Percentiles rank a stretch among this genome's conserved stretches.
Evolutionary conservation across 805 yeast species (phyloP).

Genomic region (Vanderwaltozyma polyspora): DNA sequence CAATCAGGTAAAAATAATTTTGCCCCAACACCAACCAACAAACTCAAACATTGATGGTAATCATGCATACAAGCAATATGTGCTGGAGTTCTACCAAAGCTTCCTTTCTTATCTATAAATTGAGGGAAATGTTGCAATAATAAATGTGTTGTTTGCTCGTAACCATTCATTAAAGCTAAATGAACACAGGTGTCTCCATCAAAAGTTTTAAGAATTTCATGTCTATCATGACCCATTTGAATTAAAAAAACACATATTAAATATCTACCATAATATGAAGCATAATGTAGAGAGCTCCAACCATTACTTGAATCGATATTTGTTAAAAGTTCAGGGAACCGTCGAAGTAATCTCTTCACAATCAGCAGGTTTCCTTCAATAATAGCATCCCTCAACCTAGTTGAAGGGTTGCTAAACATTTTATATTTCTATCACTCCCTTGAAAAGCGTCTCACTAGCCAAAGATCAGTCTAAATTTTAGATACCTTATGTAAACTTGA

Average conservation of each 20-base stretch:
- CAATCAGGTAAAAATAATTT: slow-evolving; percentile 61
- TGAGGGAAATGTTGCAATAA: slow-evolving; percentile 54
- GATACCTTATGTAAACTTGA: too few relatives aligned
- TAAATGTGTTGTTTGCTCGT: slow-evolving; percentile 62
- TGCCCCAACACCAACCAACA: slow-evolving; percentile 66
- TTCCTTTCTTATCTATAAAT: slow-evolving; percentile 39
- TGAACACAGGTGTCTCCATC: slow-evolving; percentile 58
- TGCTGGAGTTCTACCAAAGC: slow-evolving; percentile 47
- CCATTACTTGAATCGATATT: slow-evolving; percentile 63
- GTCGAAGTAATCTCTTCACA: slow-evolving; percentile 50
- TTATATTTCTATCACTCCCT: background rate
- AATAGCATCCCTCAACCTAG: slow-evolving; percentile 59
- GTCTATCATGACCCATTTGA: slow-evolving; percentile 43
- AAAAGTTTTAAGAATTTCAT: slow-evolving; percentile 42
- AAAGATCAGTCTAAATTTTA: too few relatives aligned
- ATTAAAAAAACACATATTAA: slow-evolving; percentile 52
- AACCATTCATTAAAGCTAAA: slow-evolving; percentile 50
- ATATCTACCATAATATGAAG: slow-evolving; percentile 62
- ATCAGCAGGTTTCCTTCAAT: slow-evolving; percentile 49
- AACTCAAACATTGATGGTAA: slow-evolving; percentile 48
- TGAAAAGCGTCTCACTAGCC: background rate
- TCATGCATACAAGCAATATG: slow-evolving; percentile 57
- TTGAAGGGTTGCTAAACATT: slow-evolving; percentile 41
- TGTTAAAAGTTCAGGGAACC: slow-evolving; percentile 59
- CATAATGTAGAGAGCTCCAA: slow-evolving; percentile 77